These are phyloP conservation scores for Moricandia arvensis DNA, from an alignment of 345 rosid genomes.

Conservation along the genomic window DNA sequence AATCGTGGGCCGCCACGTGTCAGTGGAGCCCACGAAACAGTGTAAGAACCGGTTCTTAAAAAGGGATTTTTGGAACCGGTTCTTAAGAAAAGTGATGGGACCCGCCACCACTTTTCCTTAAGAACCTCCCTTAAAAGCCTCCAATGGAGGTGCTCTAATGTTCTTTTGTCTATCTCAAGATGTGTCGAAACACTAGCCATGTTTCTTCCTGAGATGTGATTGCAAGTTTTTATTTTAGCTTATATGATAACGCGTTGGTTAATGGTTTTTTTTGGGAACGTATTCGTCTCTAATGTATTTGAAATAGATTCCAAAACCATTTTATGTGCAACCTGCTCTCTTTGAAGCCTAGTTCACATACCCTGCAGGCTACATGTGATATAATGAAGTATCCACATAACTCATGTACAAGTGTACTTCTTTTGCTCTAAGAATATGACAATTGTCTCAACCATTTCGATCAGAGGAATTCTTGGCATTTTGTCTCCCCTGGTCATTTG, in stretches of 20 bases:
- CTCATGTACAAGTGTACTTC: background rate
- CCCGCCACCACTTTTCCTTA: too few relatives aligned
- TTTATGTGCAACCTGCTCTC: background rate
- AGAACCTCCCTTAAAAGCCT: too few relatives aligned
- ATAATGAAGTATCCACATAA: background rate
- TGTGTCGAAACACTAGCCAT: conserved; percentile 11
- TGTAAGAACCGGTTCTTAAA: too few relatives aligned
- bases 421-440: background rate
- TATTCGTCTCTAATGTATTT: background rate
- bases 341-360: background rate
- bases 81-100: too few relatives aligned
- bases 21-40: too few relatives aligned
- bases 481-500: conserved; percentile 23
- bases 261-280: background rate
- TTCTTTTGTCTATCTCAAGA: background rate
- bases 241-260: background rate
- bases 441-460: conserved; percentile 13
- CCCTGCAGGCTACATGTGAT: background rate
- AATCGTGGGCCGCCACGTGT: too few relatives aligned
- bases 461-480: conserved; percentile 8
- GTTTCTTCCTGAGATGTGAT: background rate
- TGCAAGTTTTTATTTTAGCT: background rate
- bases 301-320: background rate
- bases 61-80: too few relatives aligned
- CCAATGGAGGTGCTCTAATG: too few relatives aligned